Evolutionary conservation across 805 yeast species (phyloP).

Genomic region (Pichia sporocuriosa): DNA sequence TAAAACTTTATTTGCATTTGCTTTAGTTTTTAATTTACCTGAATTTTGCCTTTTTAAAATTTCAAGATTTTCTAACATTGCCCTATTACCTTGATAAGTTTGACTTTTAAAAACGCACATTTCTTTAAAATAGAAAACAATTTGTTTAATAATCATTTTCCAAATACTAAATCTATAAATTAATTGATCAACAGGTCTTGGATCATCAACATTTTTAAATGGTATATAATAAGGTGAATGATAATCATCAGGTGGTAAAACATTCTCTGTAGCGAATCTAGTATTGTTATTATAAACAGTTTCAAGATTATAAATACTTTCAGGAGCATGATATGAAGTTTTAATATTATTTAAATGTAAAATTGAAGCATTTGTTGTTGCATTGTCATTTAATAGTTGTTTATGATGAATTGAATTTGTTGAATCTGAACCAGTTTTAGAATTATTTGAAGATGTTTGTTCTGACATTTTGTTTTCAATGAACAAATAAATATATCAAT

Average conservation of each 20-base stretch:
- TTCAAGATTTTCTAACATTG: slow-evolving; percentile 40
- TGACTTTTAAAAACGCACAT: slow-evolving; percentile 46
- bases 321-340: neutral
- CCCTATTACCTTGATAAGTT: slow-evolving; percentile 38
- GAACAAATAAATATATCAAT: no score
- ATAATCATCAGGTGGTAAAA: slow-evolving; percentile 28
- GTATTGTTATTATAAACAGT: slow-evolving; percentile 12
- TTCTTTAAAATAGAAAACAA: slow-evolving; percentile 46
- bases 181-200: slow-evolving; percentile 41
- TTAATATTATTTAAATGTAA: neutral
- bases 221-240: slow-evolving; percentile 33
- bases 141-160: slow-evolving; percentile 48
- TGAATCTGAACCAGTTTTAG: neutral
- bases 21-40: slow-evolving; percentile 25
- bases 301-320: slow-evolving; percentile 11
- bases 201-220: slow-evolving; percentile 24
- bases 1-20: slow-evolving; percentile 17
- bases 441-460: no score
- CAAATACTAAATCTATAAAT: slow-evolving; percentile 52
- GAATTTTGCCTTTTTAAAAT: slow-evolving; percentile 25
- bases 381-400: neutral
- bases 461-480: no score
- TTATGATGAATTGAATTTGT: neutral
- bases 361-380: neutral
- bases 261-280: slow-evolving; percentile 18